A percentile compares a stretch with the other conserved stretches of the same genome.
phyloP scores from a whole-genome alignment of 78 protist species.

The Bodo saltans region DNA sequence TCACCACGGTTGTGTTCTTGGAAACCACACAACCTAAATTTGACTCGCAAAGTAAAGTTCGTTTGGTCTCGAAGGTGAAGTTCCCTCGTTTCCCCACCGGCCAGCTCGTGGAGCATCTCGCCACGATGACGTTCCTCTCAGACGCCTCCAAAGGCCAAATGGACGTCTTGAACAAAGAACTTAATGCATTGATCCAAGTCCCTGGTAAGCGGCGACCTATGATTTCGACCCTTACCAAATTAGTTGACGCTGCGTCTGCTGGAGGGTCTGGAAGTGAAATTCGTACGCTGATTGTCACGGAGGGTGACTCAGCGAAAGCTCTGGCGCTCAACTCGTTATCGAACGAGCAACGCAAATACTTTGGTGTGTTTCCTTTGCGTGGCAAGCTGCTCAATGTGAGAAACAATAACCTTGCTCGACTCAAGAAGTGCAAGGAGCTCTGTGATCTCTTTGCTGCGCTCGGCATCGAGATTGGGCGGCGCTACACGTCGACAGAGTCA shows the following conservation, averaged over 20 bases:
- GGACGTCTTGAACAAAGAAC: too few relatives aligned
- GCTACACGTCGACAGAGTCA: not conserved
- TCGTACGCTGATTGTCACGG: slow-evolving; percentile 96
- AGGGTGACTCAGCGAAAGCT: slow-evolving; percentile 94
- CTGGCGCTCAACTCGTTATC: slow-evolving; percentile 66
- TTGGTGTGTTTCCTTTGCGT: slow-evolving; percentile 98
- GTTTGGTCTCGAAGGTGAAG: too few relatives aligned
- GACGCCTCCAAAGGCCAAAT: too few relatives aligned
- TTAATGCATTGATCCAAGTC: too few relatives aligned
- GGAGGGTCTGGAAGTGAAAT: too few relatives aligned
- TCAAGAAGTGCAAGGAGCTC: slow-evolving; percentile 48
- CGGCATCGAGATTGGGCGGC: not conserved
- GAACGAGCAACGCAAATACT: slow-evolving; percentile 85
- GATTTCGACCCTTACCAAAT: too few relatives aligned
- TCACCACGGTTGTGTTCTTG: not conserved
- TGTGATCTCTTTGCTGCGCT: not conserved
- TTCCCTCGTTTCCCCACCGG: too few relatives aligned
- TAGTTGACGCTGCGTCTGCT: too few relatives aligned
- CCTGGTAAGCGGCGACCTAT: too few relatives aligned
- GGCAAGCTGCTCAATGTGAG: slow-evolving; percentile 98
- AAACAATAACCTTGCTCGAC: slow-evolving; percentile 62
- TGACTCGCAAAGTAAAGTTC: not conserved
- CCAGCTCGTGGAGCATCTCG: too few relatives aligned
- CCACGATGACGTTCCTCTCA: too few relatives aligned
- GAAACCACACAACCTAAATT: not conserved